Percentiles rank a stretch among this genome's conserved stretches.
phyloP scores from a whole-genome alignment of 768 basidiomycete genomes.

The Boletus vermiculosoides region DNA sequence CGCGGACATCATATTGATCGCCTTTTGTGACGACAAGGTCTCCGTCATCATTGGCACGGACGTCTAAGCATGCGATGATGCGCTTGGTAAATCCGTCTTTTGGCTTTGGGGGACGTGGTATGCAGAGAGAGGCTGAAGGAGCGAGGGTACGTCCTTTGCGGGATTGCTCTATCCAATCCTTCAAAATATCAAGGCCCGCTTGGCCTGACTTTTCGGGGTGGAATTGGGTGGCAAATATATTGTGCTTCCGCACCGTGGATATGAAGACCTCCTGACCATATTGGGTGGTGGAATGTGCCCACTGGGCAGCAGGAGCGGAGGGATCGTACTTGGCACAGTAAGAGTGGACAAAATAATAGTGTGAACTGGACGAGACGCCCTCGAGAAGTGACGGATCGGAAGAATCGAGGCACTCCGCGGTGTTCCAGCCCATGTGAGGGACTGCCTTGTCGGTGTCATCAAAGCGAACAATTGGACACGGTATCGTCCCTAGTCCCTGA shows the following conservation, averaged over 20 bases:
- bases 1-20: slow-evolving; percentile 98
- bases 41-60: slow-evolving; percentile 91
- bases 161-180: slow-evolving; percentile 72
- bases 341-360: slow-evolving; percentile 98
- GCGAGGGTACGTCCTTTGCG: slow-evolving; percentile 38
- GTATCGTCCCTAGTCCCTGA: slow-evolving; percentile 81
- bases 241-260: slow-evolving; percentile 76
- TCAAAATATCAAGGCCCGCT: slow-evolving; percentile 79
- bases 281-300: slow-evolving; percentile 84
- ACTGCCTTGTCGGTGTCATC: slow-evolving; percentile 74
- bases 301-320: slow-evolving; percentile 58
- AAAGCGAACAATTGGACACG: slow-evolving; percentile 77
- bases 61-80: slow-evolving; percentile 96
- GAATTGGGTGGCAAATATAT: slow-evolving; percentile 92
- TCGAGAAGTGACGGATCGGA: slow-evolving; percentile 40
- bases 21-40: slow-evolving; percentile 99
- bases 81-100: slow-evolving; percentile 83
- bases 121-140: slow-evolving; percentile 29
- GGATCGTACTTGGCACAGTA: slow-evolving; percentile 79
- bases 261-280: slow-evolving; percentile 94
- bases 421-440: slow-evolving; percentile 99
- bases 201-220: slow-evolving; percentile 97
- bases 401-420: slow-evolving; percentile 57
- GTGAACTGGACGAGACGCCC: slow-evolving; percentile 50
- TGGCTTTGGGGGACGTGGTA: slow-evolving; percentile 39